These are phyloP conservation scores for Macadamia tetraphylla DNA, from an alignment of 164 flowering plant species.

Conservation along the genomic window DNA sequence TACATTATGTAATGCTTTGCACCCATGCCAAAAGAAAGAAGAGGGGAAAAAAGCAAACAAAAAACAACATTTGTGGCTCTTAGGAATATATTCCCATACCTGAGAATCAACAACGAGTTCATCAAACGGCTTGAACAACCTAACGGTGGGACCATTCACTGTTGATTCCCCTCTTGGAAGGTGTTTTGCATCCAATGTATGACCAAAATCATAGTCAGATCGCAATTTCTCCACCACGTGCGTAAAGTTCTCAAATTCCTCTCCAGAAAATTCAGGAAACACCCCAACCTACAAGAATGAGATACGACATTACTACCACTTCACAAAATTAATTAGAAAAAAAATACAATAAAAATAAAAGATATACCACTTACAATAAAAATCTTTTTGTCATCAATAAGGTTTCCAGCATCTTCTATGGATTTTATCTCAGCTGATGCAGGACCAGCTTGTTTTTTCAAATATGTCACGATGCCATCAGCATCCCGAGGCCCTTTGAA, in stretches of 20 bases:
- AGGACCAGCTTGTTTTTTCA: slow-evolving; percentile 85
- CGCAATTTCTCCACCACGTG: slow-evolving; percentile 70
- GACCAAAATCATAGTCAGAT: slow-evolving; percentile 79
- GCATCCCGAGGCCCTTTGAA: slow-evolving; percentile 94
- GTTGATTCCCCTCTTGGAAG: slow-evolving; percentile 82
- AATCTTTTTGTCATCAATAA: slow-evolving; percentile 53
- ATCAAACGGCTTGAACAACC: slow-evolving; percentile 93
- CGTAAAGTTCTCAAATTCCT: slow-evolving; percentile 62
- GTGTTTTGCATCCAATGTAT: slow-evolving; percentile 70
- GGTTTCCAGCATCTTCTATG: slow-evolving; percentile 44
- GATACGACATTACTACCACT: background rate
- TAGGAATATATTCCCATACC: slow-evolving; percentile 33
- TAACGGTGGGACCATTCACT: slow-evolving; percentile 52
- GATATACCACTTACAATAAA: slow-evolving; percentile 49
- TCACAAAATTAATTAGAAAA: background rate
- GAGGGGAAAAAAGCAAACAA: background rate
- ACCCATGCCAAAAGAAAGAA: background rate
- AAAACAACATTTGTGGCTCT: background rate
- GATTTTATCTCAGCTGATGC: slow-evolving; percentile 77
- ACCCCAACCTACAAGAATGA: slow-evolving; percentile 63
- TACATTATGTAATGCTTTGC: too few relatives aligned
- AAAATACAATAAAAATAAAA: background rate
- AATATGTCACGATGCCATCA: slow-evolving; percentile 72
- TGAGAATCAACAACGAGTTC: slow-evolving; percentile 74
- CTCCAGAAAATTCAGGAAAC: slow-evolving; percentile 79